Evolutionary conservation across 768 basidiomycete species (phyloP), one percentile per base, ranked within the genome.

Genomic region (Boletus rufocinnamomeus): DNA sequence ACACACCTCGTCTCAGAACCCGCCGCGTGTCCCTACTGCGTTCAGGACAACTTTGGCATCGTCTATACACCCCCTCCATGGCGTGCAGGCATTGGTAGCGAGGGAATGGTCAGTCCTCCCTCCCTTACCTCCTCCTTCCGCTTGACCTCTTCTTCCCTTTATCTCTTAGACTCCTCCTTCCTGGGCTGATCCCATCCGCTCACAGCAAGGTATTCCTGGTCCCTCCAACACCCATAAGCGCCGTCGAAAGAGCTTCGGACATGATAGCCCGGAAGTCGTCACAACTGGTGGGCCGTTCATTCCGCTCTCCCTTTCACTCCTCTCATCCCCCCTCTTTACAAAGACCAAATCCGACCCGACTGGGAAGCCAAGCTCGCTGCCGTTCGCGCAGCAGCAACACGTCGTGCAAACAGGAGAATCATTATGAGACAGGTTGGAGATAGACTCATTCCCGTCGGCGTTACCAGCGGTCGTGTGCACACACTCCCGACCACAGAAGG

Each of bases 391-490:
- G 89, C 93, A n/a, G 95, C 94, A 37, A 86, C 93, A n/a, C 84
- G 97, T 59, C 88, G 95, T 28, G 97, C 97, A 10, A 95, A 96
- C 70, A 82, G 97, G 68, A 84, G 97, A 46, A 96, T 98, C 72
- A 90, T 99, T 55, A 98, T 99, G 95, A 87, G 97, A 45, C 94
- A 98, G 74, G 93, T 98, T 34, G 97, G 97, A 55, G 97, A 98
- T 74, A 85, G 95, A 35, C 88, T 99, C 54, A 91, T 99, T 59
- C 97, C 97, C 32, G 93, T 99, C 25, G 97, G 97, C 28, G 91
- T 97, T 60, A 95, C 95, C 3, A 95, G 93, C 65, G 94, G 87
- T 57, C 84, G 92, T 25, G 84, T 90, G 53, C 89, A 89, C 64
- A 76, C 88, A 30, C 76, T 93, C 35, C 72, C 73, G 2, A 79